A percentile compares a stretch with the other conserved stretches of the same genome.
phyloP scores from a whole-genome alignment of 768 basidiomycete species.

The Auriscalpium orientale region DNA sequence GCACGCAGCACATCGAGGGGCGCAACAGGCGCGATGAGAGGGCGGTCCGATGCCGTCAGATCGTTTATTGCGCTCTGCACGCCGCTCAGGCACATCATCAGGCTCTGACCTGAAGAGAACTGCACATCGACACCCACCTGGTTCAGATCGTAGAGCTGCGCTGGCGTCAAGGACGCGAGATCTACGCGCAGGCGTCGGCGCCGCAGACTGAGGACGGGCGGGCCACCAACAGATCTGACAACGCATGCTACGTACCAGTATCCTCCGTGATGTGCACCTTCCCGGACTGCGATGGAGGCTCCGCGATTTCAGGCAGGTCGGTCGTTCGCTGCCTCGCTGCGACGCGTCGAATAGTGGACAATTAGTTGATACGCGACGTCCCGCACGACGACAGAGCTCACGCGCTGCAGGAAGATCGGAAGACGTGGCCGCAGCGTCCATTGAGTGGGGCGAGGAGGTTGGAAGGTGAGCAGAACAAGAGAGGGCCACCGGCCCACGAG shows the following conservation, averaged over 20 bases:
- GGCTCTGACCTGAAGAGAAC: neutral
- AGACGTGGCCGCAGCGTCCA: no score
- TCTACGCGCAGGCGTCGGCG: slow-evolving; percentile 19
- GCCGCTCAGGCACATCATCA: neutral
- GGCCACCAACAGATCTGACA: no score
- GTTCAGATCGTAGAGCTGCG: slow-evolving; percentile 34
- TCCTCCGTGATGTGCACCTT: slow-evolving; percentile 4
- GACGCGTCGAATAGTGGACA: neutral
- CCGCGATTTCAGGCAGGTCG: slow-evolving; percentile 19
- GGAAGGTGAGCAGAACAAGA: no score
- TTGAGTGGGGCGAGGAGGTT: no score
- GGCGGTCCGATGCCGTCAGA: slow-evolving; percentile 30
- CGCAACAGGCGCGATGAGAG: slow-evolving; percentile 47
- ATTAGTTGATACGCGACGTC: no score
- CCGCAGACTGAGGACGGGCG: neutral
- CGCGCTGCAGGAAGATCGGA: no score
- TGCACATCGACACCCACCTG: slow-evolving; percentile 22
- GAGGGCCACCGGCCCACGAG: no score
- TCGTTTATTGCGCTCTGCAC: slow-evolving; percentile 34
- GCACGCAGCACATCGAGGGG: slow-evolving; percentile 47
- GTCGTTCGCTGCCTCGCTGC: slow-evolving; percentile 18
- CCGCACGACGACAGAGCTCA: no score
- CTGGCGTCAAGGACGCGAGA: slow-evolving; percentile 23
- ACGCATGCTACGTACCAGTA: slow-evolving; percentile 10
- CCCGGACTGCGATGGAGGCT: neutral